Base-by-base conservation (phyloP, 345 rosid species). In the Ceriops zippeliana region DNA sequence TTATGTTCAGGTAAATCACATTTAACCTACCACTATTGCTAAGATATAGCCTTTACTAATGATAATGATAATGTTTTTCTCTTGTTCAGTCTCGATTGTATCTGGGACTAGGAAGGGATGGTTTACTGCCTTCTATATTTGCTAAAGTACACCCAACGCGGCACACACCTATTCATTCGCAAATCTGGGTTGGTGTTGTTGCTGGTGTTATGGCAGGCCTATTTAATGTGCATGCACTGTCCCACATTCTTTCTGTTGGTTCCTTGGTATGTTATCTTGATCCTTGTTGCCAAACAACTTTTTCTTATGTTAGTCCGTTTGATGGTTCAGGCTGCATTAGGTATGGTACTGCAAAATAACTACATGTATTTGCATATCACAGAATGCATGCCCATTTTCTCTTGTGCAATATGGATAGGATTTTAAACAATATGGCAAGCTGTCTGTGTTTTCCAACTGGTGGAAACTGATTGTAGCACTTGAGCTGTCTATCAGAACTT, bases 201-300 rank as follows among this genome's bases (percentile, higher is more conserved):
- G 98, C 98, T 79, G 81, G 79, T 66, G 30, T 88, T 76, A 62
- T 95, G 83, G 89, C 87, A 24, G 98, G 99, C 73, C 70, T 91
- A 53, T 84, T 95, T 75, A 95, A 95, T 7, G 87, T 95, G 58
- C 96, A 62, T 34, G 68, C 85, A 52, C 96, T 95, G 57, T 88
- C 98, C 15, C 96, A 87, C 87, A 91, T 91, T 84, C 99, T 95
- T 67, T 95, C 98, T 0, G 97, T 91, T 32, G 99, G 99, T 75
- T 75, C 98, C 47, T 70, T 95, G 98, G 99, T 95, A 88, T 34
- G 93, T 59, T 17, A 22, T 51, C 49, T 13, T 57, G 37, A 58
- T 49, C 66, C n/a, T 28, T 66, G 31, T n/a, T 6, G n/a, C 20
- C 38, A 42, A 68, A 20, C 42, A 30, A 58, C 42, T 30, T 57